Base-by-base conservation (phyloP, 2,329 filamentous ascomycete genomes). In the Cladophialophora chaetospira region DNA sequence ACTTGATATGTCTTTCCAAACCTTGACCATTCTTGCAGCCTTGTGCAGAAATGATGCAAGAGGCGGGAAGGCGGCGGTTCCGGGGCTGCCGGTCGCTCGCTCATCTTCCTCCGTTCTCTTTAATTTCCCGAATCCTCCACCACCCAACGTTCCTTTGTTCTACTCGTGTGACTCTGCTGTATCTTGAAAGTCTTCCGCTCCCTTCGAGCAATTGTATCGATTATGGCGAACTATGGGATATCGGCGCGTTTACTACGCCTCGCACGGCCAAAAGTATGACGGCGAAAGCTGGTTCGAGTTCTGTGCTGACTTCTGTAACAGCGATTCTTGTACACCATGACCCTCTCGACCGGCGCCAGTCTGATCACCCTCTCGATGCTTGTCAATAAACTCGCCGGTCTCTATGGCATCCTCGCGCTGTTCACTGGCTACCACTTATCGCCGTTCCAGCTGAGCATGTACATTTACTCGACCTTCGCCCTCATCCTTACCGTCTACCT, bases 341-440 rank as follows among this genome's bases (percentile, higher is more conserved):
- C 88, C 69, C 85, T 97, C 53, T 88, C 90, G 67, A 93, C 89
- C 29, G 92, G 90, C 65, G 87, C 89, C 44, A 90, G 94, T 66
- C 82, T 97, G 68, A 91, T 96, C 67, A 86, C 88, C 3, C 80
- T 94, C 60, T 86, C 88, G 9, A 83, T 96, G 63, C 81, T 95
- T 53, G 87, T 97, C 76, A 97, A 97, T 81, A 96, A 96, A 74
- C 84, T 92, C 65, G 93, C 90, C 47, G 92, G 91, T 56, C 80
- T 96, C 65, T 97, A 96, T 74, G 92, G 92, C 63, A 81, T 97
- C 40, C 86, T 97, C 65, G 91, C 92, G 57, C 83, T 96, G 65
- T 79, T 96, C 63, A 96, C 92, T 21, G 93, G 93, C 70, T 91
- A 89, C 73, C 80, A 87, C 65, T 84, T 96, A 61, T 92, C 90